phyloP scores from a whole-genome alignment of 2,329 filamentous ascomycete species.

The Exophiala viscosa region DNA sequence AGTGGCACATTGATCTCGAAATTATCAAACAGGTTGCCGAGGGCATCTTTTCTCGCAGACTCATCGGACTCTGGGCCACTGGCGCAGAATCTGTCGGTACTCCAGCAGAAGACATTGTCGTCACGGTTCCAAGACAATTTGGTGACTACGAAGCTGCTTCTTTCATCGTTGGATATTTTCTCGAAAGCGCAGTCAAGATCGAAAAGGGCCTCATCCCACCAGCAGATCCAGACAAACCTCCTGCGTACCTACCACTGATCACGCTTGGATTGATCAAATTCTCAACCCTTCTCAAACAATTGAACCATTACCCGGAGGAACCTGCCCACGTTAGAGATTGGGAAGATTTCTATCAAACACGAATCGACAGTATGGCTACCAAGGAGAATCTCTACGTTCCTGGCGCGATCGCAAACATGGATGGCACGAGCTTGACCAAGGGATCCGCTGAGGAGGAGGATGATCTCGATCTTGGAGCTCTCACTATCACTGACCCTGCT shows the following conservation, averaged over 20 bases:
- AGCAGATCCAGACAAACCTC: too few species aligned
- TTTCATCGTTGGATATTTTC: neutral
- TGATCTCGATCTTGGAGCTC: neutral
- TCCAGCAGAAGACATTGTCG: neutral
- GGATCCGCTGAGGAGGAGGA: neutral
- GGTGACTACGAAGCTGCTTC: neutral
- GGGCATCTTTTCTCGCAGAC: neutral
- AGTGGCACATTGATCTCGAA: constrained; percentile 2
- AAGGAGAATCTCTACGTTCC: neutral
- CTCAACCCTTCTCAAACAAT: too few species aligned
- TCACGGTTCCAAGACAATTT: neutral
- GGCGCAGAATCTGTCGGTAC: neutral
- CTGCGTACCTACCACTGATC: too few species aligned
- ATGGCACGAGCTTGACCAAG: too few species aligned
- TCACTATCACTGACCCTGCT: neutral
- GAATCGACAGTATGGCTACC: neutral
- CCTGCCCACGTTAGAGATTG: too few species aligned
- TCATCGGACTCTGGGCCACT: neutral
- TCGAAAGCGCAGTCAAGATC: neutral
- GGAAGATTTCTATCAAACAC: too few species aligned
- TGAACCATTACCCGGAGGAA: too few species aligned
- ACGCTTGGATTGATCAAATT: too few species aligned
- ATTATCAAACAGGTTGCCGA: neutral
- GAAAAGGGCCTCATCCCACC: neutral
- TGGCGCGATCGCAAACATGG: neutral